Conservation (phyloP, 2,329 filamentous ascomycete species). For the Penicillium olsonii region DNA sequence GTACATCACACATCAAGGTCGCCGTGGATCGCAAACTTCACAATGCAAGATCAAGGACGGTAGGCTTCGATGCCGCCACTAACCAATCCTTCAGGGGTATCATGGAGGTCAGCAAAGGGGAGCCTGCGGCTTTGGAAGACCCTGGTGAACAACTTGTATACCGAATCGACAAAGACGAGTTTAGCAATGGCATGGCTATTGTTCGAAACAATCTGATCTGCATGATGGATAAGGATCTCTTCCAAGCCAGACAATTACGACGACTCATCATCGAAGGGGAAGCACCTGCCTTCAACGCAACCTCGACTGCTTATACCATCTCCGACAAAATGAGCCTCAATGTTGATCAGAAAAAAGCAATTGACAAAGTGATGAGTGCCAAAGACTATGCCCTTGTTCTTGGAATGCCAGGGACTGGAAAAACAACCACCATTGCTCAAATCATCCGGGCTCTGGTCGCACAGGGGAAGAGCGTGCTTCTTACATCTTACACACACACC, state of each 20-base stretch:
- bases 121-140: slow-evolving; percentile 38
- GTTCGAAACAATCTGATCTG: slow-evolving; percentile 92
- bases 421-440: slow-evolving; percentile 96
- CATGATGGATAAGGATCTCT: slow-evolving; percentile 79
- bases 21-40: slow-evolving; percentile 88
- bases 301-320: slow-evolving; percentile 64
- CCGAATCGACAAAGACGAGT: slow-evolving; percentile 94
- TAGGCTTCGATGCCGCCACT: slow-evolving; percentile 70
- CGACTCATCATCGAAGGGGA: slow-evolving; percentile 77
- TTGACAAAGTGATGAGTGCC: slow-evolving; percentile 94
- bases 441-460: slow-evolving; percentile 89
- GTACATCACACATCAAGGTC: slow-evolving; percentile 75
- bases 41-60: slow-evolving; percentile 74
- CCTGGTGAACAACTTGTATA: slow-evolving; percentile 63
- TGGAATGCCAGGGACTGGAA: slow-evolving; percentile 97
- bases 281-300: slow-evolving; percentile 70
- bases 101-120: slow-evolving; percentile 74
- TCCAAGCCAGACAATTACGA: slow-evolving; percentile 71
- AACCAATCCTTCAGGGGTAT: slow-evolving; percentile 91
- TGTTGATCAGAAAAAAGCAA: slow-evolving; percentile 79
- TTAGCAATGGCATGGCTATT: slow-evolving; percentile 95
- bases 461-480: slow-evolving; percentile 86
- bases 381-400: slow-evolving; percentile 95
- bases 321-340: slow-evolving; percentile 67
- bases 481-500: slow-evolving; percentile 96